Evolutionary conservation across 2,329 filamentous ascomycete genomes (phyloP).

Genomic region (Colletotrichum chrysophilum): DNA sequence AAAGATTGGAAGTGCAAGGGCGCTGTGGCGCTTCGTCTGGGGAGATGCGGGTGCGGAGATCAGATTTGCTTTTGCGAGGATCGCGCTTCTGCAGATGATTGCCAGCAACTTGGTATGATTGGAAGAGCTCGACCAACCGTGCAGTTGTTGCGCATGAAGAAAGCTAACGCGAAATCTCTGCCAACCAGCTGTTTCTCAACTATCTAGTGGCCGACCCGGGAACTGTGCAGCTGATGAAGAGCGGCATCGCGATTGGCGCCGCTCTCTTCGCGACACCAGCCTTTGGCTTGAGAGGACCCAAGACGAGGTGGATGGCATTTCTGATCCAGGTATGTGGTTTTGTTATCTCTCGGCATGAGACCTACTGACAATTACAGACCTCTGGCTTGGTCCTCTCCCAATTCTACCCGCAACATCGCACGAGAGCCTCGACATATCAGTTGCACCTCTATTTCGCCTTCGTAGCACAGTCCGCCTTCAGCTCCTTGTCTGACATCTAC

Average conservation of each 20-base stretch:
- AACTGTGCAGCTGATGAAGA: slow-evolving; percentile 33
- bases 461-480: slow-evolving; percentile 31
- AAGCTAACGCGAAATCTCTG: neutral
- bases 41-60: slow-evolving; percentile 28
- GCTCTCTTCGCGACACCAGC: slow-evolving; percentile 28
- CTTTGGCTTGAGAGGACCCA: slow-evolving; percentile 27
- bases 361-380: slow-evolving; percentile 13
- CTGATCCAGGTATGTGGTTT: slow-evolving; percentile 27
- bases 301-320: slow-evolving; percentile 35
- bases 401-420: slow-evolving; percentile 28
- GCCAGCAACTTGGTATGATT: slow-evolving; percentile 33
- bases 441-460: slow-evolving; percentile 31
- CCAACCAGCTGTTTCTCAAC: slow-evolving; percentile 30
- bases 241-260: slow-evolving; percentile 32
- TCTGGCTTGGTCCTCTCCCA: slow-evolving; percentile 33
- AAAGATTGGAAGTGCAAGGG: neutral
- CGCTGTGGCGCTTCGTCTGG: slow-evolving; percentile 20
- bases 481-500: slow-evolving; percentile 34
- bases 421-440: slow-evolving; percentile 26
- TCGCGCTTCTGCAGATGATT: slow-evolving; percentile 35
- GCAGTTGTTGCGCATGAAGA: neutral
- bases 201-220: slow-evolving; percentile 34
- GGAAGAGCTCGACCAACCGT: neutral
- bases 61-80: slow-evolving; percentile 30
- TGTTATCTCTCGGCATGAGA: fast-evolving